Base-by-base conservation (phyloP, 768 basidiomycete species). In the Epithele typhae region DNA sequence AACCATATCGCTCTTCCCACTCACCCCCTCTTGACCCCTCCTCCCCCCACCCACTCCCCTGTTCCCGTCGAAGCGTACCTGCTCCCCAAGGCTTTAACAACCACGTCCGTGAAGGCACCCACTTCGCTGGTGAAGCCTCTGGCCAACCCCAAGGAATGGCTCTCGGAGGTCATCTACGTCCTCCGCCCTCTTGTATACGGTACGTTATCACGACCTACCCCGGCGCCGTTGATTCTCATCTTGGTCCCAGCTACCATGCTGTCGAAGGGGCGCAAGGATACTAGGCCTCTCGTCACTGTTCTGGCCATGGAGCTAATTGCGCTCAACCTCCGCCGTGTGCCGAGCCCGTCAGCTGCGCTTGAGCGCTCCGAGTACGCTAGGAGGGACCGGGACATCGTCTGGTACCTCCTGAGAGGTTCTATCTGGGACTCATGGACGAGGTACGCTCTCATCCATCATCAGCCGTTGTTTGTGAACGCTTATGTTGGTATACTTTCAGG, bases 371-470 rank as follows among this genome's bases (percentile, higher is more conserved):
- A 94, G 60, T 88, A 94, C 57, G 86, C 89, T 12, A 75, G 78
- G 44, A 73, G 91, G 55, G 93, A 96, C 64, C 76, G 82, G 43
- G 85, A 89, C 55, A 75, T 95, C 52, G 59, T 87, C 9, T 90
- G 85, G 83, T 92, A 92, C 60, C 75, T 94, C 36, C 66, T 95
- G 51, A 82, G 90, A 34, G 92, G 92, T 17, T 81, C 86, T 17
- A 79, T 94, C 42, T 96, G 93, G 93, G 70, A 81, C 48, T 70
- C 75, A 9, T 91, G 81, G 67, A 90, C 89, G 32, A 70, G 79
- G 89, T 85, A 50, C 36, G 39, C 52, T 35, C 18, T 40, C n/a
- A n/a, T n/a, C n/a, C n/a, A n/a, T n/a, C n/a, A n/a, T n/a, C n/a
- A n/a, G n/a, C n/a, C n/a, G 3, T 33, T 21, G 38, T 43, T 53